These are phyloP conservation scores for Phytomonas sp. DNA, from an alignment of 208 protist species.

Conservation along the genomic window DNA sequence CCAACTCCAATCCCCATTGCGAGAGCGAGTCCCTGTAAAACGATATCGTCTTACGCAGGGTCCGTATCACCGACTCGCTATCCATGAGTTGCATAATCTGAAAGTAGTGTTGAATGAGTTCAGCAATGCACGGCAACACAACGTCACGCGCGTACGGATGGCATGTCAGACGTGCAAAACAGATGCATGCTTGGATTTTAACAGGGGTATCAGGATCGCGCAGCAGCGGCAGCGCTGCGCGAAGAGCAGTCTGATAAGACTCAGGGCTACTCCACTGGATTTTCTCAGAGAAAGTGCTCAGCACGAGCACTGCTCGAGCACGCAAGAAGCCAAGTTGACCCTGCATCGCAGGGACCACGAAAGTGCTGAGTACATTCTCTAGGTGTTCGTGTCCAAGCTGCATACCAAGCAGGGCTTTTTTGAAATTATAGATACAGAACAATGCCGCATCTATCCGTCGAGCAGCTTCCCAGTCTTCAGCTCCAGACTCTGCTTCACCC, in stretches of 20 bases:
- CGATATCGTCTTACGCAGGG: conserved; percentile 80
- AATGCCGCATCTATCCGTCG: conserved; percentile 64
- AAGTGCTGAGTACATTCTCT: conserved; percentile 67
- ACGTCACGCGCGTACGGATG: conserved; percentile 56
- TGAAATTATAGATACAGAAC: conserved; percentile 72
- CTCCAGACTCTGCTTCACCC: conserved; percentile 18
- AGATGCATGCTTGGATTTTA: conserved; percentile 77
- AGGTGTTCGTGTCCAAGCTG: conserved; percentile 63
- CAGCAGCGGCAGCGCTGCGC: conserved; percentile 60
- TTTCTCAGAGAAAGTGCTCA: conserved; percentile 49
- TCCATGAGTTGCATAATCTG: conserved; percentile 86
- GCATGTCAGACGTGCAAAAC: conserved; percentile 76
- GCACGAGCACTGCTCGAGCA: conserved; percentile 64
- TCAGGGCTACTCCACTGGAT: conserved; percentile 64
- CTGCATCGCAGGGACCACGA: conserved; percentile 62
- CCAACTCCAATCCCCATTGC: conserved; percentile 78
- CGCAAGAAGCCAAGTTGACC: conserved; percentile 78
- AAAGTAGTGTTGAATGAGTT: conserved; percentile 89
- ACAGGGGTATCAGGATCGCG: conserved; percentile 81
- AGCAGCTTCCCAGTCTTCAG: conserved; percentile 30
- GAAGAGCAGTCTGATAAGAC: conserved; percentile 51
- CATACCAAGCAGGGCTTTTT: conserved; percentile 36
- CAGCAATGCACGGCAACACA: conserved; percentile 75
- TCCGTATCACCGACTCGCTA: conserved; percentile 83
- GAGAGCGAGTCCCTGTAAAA: conserved; percentile 80